These are phyloP conservation scores for Arabidopsis lyrata DNA, from an alignment of 441 rosid species.

Conservation along the genomic window DNA sequence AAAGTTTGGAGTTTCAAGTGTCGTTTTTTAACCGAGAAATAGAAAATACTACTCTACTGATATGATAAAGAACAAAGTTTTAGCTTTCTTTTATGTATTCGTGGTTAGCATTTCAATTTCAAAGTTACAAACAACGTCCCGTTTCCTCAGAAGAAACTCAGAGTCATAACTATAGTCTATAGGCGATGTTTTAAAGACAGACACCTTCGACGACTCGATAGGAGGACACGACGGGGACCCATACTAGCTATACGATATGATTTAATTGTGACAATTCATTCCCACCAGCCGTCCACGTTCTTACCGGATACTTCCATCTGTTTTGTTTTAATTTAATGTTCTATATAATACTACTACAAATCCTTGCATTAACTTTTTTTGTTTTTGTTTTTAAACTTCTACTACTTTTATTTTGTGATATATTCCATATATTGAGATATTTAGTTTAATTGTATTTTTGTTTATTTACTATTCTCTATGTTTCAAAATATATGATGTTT, in stretches of 20 bases:
- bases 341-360: not conserved
- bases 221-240: slow-evolving; percentile 20
- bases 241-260: slow-evolving; percentile 22
- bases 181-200: slow-evolving; percentile 17
- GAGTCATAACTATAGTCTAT: not conserved
- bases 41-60: no score
- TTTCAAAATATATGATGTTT: no score
- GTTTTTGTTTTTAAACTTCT: not conserved
- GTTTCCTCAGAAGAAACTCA: slow-evolving; percentile 14
- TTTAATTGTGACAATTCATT: slow-evolving; percentile 30
- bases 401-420: not conserved
- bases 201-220: not conserved
- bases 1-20: no score
- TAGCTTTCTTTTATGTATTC: no score
- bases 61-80: no score
- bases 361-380: not conserved
- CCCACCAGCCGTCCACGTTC: slow-evolving; percentile 25
- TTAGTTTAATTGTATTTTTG: not conserved
- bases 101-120: not conserved
- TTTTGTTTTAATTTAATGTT: not conserved
- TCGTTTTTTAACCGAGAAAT: no score
- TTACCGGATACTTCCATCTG: slow-evolving; percentile 20
- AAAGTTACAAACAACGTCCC: slow-evolving; percentile 21
- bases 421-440: not conserved
- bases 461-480: not conserved